Percentiles rank a stretch among this genome's conserved stretches.
Evolutionary conservation across 257 asterid species (phyloP).

Genomic region (Voacanga thouarsii): DNA sequence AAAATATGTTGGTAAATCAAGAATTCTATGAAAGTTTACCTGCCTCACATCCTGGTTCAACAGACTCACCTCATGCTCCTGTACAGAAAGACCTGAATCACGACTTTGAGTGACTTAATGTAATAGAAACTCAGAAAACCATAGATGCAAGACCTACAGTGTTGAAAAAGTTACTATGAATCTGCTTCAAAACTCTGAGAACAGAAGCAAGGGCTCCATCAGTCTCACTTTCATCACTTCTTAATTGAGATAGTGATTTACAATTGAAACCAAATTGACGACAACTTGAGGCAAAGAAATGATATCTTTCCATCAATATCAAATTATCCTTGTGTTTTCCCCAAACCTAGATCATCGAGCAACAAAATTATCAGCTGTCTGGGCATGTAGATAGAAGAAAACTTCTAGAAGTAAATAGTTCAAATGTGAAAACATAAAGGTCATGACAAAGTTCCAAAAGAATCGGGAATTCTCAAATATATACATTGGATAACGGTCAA

Average conservation of each 20-base stretch:
- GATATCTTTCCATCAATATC: conserved; percentile 85
- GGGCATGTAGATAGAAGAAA: background rate
- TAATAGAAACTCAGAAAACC: background rate
- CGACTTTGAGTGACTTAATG: conserved; percentile 3
- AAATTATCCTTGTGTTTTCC: conserved; percentile 75
- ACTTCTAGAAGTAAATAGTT: background rate
- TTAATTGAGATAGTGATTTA: conserved; percentile 61
- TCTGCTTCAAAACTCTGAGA: conserved; percentile 54
- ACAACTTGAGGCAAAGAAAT: conserved; percentile 84
- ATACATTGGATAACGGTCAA: background rate
- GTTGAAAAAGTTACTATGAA: conserved; percentile 60
- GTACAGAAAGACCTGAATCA: conserved; percentile 23
- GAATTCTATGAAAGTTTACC: conserved; percentile 41
- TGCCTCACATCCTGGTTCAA: conserved; percentile 72
- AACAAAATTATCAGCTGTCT: background rate
- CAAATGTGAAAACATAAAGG: background rate
- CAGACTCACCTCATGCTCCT: conserved; percentile 47
- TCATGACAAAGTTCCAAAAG: background rate
- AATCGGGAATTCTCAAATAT: background rate
- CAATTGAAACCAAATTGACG: conserved; percentile 63
- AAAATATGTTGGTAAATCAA: background rate
- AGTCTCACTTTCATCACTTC: conserved; percentile 76
- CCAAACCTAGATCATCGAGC: conserved; percentile 59
- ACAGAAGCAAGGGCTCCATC: conserved; percentile 79
- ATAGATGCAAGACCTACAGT: conserved; percentile 30